Evolutionary conservation across 1,284 basidiomycete genomes (phyloP).

Genomic region (Marasmius fiardii): DNA sequence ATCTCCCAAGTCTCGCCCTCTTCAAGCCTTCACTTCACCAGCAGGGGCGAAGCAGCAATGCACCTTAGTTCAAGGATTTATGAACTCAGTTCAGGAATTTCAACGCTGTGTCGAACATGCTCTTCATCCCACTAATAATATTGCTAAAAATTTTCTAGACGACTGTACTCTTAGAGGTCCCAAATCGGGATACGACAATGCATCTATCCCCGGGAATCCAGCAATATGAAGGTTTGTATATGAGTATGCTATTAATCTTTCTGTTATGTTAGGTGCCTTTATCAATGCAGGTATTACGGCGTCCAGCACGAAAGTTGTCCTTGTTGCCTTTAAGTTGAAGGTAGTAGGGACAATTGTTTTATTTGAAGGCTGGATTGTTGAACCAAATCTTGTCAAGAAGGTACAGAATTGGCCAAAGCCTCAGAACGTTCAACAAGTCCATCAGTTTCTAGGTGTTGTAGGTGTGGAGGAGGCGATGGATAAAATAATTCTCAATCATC

Average conservation of each 20-base stretch:
- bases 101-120: slow-evolving; percentile 20
- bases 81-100: slow-evolving; percentile 24
- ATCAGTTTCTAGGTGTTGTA: slow-evolving; percentile 30
- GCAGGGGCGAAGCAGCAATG: slow-evolving; percentile 6
- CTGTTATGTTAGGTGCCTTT: slow-evolving; percentile 19
- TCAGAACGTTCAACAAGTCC: slow-evolving; percentile 25
- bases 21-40: slow-evolving; percentile 10
- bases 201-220: slow-evolving; percentile 8
- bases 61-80: slow-evolving; percentile 8
- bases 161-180: slow-evolving; percentile 26
- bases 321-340: slow-evolving; percentile 19
- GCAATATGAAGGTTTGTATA: slow-evolving; percentile 21
- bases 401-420: slow-evolving; percentile 27
- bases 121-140: slow-evolving; percentile 13
- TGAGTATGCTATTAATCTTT: slow-evolving; percentile 20
- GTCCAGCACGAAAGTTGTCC: slow-evolving; percentile 23
- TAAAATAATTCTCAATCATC: slow-evolving; percentile 26
- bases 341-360: slow-evolving; percentile 27
- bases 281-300: slow-evolving; percentile 24
- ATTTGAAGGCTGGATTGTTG: slow-evolving; percentile 25
- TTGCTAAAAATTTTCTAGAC: slow-evolving; percentile 17
- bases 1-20: slow-evolving; percentile 24
- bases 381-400: slow-evolving; percentile 22
- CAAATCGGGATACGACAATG: slow-evolving; percentile 17
- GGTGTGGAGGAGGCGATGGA: slow-evolving; percentile 27